Percentiles rank a stretch among this genome's conserved stretches.
phyloP scores from a whole-genome alignment of 345 rosid genomes.

The Moringa oleifera region DNA sequence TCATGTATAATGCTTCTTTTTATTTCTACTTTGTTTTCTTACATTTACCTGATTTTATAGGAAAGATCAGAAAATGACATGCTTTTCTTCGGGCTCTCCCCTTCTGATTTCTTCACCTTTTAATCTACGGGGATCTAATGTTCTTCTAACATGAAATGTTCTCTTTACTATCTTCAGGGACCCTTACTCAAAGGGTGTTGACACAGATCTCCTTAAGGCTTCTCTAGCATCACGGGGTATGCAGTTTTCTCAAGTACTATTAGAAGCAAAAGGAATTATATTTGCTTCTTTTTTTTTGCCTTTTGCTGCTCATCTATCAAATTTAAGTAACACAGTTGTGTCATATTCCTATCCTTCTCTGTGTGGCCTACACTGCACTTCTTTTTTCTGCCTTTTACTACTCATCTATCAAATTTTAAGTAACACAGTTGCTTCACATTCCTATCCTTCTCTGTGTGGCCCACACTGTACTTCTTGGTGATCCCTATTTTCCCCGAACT shows the following conservation, averaged over 20 bases:
- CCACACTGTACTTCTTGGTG: neutral
- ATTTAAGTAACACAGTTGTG: neutral
- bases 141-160: neutral
- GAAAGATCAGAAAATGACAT: no score
- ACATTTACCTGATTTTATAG: no score
- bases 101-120: neutral
- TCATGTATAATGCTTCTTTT: no score
- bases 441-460: neutral
- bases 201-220: conserved; percentile 23
- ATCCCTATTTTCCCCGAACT: no score
- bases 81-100: neutral
- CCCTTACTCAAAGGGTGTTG: conserved; percentile 28
- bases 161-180: conserved; percentile 14
- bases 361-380: neutral
- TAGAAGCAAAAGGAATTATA: no score
- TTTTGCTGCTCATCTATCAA: neutral
- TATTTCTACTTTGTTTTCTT: no score
- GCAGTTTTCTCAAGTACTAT: neutral
- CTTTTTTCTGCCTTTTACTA: neutral
- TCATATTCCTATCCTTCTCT: neutral
- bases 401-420: neutral
- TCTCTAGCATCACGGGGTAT: conserved; percentile 25
- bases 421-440: neutral
- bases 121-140: neutral
- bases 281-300: neutral